phyloP scores from a whole-genome alignment of 2,329 filamentous ascomycete genomes.

The Ophiostoma piceae region DNA sequence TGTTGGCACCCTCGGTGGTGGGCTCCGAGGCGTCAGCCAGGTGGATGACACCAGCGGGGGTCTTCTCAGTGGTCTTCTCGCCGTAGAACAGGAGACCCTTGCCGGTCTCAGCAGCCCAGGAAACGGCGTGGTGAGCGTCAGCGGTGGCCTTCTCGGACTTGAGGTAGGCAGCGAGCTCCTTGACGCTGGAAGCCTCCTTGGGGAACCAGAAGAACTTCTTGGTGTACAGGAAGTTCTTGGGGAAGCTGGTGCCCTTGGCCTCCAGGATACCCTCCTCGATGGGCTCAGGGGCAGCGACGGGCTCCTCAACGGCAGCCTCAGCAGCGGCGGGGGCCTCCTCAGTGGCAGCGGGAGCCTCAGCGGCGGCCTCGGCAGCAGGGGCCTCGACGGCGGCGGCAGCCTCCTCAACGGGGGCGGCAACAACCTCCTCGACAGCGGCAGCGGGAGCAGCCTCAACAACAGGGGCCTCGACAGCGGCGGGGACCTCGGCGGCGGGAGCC shows the following conservation, averaged over 20 bases:
- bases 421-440: slow-evolving; percentile 34
- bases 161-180: slow-evolving; percentile 70
- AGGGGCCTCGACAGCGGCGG: slow-evolving; percentile 37
- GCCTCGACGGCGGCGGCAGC: slow-evolving; percentile 42
- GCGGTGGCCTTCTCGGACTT: slow-evolving; percentile 80
- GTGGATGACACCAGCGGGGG: slow-evolving; percentile 76
- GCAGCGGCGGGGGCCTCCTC: slow-evolving; percentile 36
- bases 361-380: slow-evolving; percentile 35
- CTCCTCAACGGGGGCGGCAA: slow-evolving; percentile 36
- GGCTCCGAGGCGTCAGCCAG: slow-evolving; percentile 66
- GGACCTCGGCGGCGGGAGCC: slow-evolving; percentile 35
- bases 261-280: slow-evolving; percentile 77
- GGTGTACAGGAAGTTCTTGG: slow-evolving; percentile 85
- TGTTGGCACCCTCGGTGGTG: slow-evolving; percentile 66
- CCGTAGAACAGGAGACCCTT: slow-evolving; percentile 92
- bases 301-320: slow-evolving; percentile 40
- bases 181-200: slow-evolving; percentile 64
- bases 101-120: slow-evolving; percentile 89
- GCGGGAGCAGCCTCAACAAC: slow-evolving; percentile 35
- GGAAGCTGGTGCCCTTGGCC: slow-evolving; percentile 80
- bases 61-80: slow-evolving; percentile 79
- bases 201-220: slow-evolving; percentile 94
- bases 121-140: slow-evolving; percentile 69
- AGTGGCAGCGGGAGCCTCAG: slow-evolving; percentile 34
- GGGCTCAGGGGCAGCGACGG: slow-evolving; percentile 42